Conservation (phyloP, 805 yeast species). For the Wickerhamomyces bovis region DNA sequence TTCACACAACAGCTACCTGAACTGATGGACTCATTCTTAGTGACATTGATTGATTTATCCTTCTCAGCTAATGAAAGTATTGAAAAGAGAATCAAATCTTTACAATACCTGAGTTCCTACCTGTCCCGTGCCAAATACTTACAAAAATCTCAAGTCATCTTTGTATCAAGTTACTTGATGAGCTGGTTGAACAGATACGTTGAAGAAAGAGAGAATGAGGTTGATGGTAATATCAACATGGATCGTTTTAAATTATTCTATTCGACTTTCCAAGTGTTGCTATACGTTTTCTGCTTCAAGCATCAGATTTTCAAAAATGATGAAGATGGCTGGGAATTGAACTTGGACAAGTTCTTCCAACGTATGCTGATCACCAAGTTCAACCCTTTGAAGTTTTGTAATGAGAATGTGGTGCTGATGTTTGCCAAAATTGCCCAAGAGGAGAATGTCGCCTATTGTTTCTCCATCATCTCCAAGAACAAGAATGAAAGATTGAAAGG, state of each 20-base stretch:
- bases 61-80: constrained; percentile 62
- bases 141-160: constrained; percentile 64
- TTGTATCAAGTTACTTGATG: constrained; percentile 74
- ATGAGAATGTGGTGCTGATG: constrained; percentile 87
- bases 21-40: constrained; percentile 78
- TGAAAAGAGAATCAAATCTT: constrained; percentile 77
- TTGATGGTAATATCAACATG: constrained; percentile 67
- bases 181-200: constrained; percentile 83
- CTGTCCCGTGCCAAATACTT: constrained; percentile 80
- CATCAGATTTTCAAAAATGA: constrained; percentile 47
- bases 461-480: constrained; percentile 86
- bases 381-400: constrained; percentile 90
- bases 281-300: constrained; percentile 90
- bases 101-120: constrained; percentile 88
- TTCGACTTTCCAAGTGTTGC: constrained; percentile 83
- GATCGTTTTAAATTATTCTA: constrained; percentile 85
- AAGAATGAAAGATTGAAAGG: constrained; percentile 45
- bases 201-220: constrained; percentile 79
- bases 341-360: constrained; percentile 80
- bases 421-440: constrained; percentile 90
- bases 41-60: constrained; percentile 75
- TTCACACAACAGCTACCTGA: constrained; percentile 78
- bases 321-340: constrained; percentile 61
- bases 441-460: constrained; percentile 88
- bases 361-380: constrained; percentile 79